These are phyloP conservation scores for Apophysomyces ossiformis DNA, from an alignment of 371 early-diverging fungal species.

Conservation along the genomic window DNA sequence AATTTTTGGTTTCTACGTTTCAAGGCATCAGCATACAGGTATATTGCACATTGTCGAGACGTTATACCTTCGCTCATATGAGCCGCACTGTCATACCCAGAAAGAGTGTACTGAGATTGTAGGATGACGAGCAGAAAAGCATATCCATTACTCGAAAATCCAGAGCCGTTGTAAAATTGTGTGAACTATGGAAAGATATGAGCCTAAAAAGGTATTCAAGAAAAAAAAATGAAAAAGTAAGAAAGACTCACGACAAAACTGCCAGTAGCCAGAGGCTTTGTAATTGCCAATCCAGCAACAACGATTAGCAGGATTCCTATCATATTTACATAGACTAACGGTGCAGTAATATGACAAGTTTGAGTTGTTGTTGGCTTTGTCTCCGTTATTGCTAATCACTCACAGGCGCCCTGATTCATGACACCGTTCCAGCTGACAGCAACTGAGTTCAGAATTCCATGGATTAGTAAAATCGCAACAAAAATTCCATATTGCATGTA, in stretches of 20 bases:
- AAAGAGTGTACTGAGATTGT: slow-evolving; percentile 68
- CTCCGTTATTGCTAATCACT: slow-evolving; percentile 14
- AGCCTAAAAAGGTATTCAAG: not conserved
- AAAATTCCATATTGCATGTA: slow-evolving; percentile 59
- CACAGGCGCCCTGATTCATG: slow-evolving; percentile 58
- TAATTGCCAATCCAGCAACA: slow-evolving; percentile 53
- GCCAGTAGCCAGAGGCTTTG: slow-evolving; percentile 42
- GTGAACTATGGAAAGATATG: slow-evolving; percentile 36
- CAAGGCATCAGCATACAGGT: no score
- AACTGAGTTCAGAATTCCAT: slow-evolving; percentile 58
- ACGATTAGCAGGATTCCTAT: slow-evolving; percentile 59
- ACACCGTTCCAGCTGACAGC: slow-evolving; percentile 55
- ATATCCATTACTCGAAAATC: slow-evolving; percentile 52
- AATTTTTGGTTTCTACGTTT: slow-evolving; percentile 64
- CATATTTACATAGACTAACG: slow-evolving; percentile 52
- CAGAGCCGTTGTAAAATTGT: slow-evolving; percentile 58
- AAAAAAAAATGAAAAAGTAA: not conserved
- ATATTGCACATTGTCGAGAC: no score
- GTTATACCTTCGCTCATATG: slow-evolving; percentile 67
- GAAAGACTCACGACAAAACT: slow-evolving; percentile 34
- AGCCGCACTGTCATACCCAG: slow-evolving; percentile 75
- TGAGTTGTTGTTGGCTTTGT: not conserved
- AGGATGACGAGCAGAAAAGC: slow-evolving; percentile 62
- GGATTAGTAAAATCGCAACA: slow-evolving; percentile 47
- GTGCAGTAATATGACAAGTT: not conserved